Percentiles rank a stretch among this genome's conserved stretches.
These are phyloP conservation scores for Artemisia annua DNA, from an alignment of 129 eudicot genomes.

Conservation along the genomic window DNA sequence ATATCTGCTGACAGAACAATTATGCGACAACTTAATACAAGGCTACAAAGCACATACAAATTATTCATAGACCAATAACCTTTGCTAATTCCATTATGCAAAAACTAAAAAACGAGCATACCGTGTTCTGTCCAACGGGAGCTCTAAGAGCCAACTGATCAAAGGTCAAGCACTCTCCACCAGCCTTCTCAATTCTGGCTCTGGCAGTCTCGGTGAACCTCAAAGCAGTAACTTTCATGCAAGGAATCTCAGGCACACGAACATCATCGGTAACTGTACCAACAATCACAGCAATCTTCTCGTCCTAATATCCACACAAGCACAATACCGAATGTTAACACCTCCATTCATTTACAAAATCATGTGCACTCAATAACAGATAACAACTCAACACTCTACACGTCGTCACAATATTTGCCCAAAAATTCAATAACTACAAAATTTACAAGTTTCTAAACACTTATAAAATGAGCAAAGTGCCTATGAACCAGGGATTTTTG, in stretches of 20 bases:
- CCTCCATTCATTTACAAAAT: no score
- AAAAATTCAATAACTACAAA: no score
- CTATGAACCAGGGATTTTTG: no score
- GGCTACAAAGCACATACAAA: no score
- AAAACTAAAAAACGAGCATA: constrained; percentile 8
- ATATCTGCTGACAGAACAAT: no score
- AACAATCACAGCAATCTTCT: constrained; percentile 78
- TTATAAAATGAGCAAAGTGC: no score
- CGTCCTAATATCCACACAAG: constrained; percentile 41
- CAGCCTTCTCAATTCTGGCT: constrained; percentile 89
- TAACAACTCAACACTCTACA: no score
- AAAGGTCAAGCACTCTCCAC: constrained; percentile 86
- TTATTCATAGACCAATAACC: background rate
- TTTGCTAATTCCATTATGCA: background rate
- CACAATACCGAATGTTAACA: background rate
- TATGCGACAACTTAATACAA: background rate
- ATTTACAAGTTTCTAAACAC: no score
- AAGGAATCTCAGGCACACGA: constrained; percentile 59
- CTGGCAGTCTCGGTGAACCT: constrained; percentile 84
- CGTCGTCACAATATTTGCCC: no score
- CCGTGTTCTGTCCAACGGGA: constrained; percentile 96
- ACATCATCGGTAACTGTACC: constrained; percentile 79
- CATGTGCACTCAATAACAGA: no score
- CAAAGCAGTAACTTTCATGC: constrained; percentile 70
- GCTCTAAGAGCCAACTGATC: constrained; percentile 91